A percentile compares a stretch with the other conserved stretches of the same genome.
Conservation (phyloP, 768 basidiomycete genomes). For the Panaeolus cyanescens region DNA sequence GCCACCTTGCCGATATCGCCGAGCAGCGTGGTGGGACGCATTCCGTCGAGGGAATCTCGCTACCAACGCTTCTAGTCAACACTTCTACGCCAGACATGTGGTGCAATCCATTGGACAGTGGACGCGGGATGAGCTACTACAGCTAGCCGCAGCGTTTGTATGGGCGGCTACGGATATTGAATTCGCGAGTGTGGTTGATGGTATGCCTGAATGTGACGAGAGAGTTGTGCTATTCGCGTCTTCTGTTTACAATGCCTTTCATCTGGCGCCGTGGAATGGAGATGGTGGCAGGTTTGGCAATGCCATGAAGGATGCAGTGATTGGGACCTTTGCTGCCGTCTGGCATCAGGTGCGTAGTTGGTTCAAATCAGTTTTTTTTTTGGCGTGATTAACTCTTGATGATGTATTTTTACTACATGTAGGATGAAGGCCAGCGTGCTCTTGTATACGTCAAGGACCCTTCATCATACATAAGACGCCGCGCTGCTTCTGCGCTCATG, state of each 20-base stretch:
- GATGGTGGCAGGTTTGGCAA: slow-evolving; percentile 8
- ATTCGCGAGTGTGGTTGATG: not conserved
- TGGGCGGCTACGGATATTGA: slow-evolving; percentile 13
- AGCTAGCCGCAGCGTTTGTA: slow-evolving; percentile 16
- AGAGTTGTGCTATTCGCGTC: slow-evolving; percentile 4
- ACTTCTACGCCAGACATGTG: not conserved
- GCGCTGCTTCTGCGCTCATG: slow-evolving; percentile 12
- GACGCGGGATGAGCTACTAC: slow-evolving; percentile 10
- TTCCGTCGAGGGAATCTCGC: not conserved
- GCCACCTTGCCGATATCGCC: not conserved
- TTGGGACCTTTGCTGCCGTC: slow-evolving; percentile 11
- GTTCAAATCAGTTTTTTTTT: not conserved
- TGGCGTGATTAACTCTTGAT: not conserved
- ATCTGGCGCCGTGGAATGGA: slow-evolving; percentile 1
- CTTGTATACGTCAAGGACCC: slow-evolving; percentile 8
- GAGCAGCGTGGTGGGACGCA: not conserved
- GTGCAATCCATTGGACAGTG: not conserved
- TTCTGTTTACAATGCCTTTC: slow-evolving; percentile 5
- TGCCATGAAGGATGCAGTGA: slow-evolving; percentile 9
- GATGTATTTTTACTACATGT: slow-evolving; percentile 2
- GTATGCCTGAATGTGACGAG: slow-evolving; percentile 1
- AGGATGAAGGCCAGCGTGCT: slow-evolving; percentile 9
- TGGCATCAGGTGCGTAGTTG: slow-evolving; percentile 11
- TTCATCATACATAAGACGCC: slow-evolving; percentile 2
- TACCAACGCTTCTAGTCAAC: not conserved